Evolutionary conservation across 345 rosid species (phyloP), one percentile per base, ranked within the genome.

Genomic region (Atalantia buxifolia): DNA sequence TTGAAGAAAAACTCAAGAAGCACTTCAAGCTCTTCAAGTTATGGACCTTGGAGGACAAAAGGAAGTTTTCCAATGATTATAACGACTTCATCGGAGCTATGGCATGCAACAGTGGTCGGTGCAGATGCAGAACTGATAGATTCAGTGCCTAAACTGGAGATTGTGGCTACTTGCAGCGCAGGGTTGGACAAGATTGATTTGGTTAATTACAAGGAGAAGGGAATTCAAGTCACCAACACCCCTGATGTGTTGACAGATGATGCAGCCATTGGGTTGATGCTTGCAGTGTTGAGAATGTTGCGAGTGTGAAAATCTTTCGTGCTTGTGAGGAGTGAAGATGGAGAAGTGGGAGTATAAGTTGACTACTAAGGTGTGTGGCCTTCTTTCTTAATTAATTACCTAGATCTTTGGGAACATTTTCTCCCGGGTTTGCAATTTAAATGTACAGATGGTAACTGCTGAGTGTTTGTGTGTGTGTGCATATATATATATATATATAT

Each of bases 171-270:
- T 48, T 85, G 40, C 83, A 90, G 93, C 42, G 89, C 87, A 30
- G 96, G 93, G 5, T 55, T 92, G 38, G 90, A 92, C 55, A 85
- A 85, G 84, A 82, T 92, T 77, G 92, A 90, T 71, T 78, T 89
- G 85, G 71, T n/a, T 0, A 92, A 78, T 70, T 92, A 89, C 56
- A 65, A 67, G 74, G 91, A 89, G 83, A 92, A 77, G 66, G 93
- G 90, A 35, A 84, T 92, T 42, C 79, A 88, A 68, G 92, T 89
- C 36, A 80, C 92, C 30, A 89, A 87, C 65, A 90, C 91, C 9
- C 93, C 91, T 1, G 90, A 90, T 71, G 93, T 92, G 27, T 75
- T 90, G 89, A 90, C 91, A 16, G 91, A 90, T 27, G 91, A 89
- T 35, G 36, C 36, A 35, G 36, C 7, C 36, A 35, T 6, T 35